phyloP scores from a whole-genome alignment of 2,329 filamentous ascomycete species.

The Pseudogymnoascus sp. region DNA sequence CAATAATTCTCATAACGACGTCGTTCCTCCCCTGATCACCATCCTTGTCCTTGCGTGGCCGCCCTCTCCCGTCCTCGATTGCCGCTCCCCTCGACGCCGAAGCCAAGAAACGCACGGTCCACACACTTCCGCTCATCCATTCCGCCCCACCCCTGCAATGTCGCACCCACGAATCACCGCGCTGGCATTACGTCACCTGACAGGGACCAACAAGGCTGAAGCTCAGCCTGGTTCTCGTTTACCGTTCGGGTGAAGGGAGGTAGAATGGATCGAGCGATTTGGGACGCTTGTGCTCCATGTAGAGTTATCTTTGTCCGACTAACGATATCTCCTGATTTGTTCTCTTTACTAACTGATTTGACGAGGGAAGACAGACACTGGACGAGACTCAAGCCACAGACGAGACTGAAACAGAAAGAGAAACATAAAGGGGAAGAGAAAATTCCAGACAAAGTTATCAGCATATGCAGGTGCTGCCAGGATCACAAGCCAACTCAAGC shows the following conservation, averaged over 20 bases:
- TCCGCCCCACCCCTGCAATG: background rate
- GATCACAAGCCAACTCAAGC: background rate
- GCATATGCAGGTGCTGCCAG: background rate
- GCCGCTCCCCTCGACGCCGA: background rate
- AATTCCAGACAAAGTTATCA: background rate
- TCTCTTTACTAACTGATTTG: background rate
- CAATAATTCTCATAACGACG: background rate
- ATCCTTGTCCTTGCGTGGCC: background rate
- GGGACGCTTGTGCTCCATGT: background rate
- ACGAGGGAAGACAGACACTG: background rate
- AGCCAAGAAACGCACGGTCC: background rate
- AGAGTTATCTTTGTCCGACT: background rate
- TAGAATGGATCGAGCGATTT: background rate
- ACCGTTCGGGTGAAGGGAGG: background rate
- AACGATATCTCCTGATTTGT: background rate
- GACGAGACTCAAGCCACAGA: background rate
- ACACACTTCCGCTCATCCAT: background rate
- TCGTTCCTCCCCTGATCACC: background rate
- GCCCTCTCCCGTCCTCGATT: background rate
- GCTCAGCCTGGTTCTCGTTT: background rate
- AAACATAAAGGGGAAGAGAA: background rate
- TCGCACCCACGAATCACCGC: background rate
- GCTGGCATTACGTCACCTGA: background rate
- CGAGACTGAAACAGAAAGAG: background rate
- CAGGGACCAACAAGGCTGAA: background rate